These are phyloP conservation scores for Cryphonectria radicalis DNA, from an alignment of 2,329 filamentous ascomycete genomes.

Conservation along the genomic window DNA sequence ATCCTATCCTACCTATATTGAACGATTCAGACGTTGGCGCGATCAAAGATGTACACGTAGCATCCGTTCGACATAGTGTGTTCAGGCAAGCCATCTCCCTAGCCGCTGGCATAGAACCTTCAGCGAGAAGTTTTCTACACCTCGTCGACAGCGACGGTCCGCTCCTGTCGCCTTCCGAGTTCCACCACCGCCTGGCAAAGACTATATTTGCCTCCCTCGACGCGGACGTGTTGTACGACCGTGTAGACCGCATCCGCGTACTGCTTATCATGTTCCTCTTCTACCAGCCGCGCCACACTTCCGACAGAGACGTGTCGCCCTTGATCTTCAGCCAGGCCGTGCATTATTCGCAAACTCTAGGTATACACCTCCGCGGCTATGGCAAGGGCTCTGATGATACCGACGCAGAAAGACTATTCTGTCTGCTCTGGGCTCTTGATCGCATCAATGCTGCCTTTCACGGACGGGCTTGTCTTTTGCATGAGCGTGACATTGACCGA, in stretches of 20 bases:
- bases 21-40: slow-evolving; percentile 41
- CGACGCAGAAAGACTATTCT: slow-evolving; percentile 56
- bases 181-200: slow-evolving; percentile 52
- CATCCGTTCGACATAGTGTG: slow-evolving; percentile 42
- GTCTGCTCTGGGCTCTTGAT: slow-evolving; percentile 65
- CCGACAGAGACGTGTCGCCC: slow-evolving; percentile 59
- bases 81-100: slow-evolving; percentile 60
- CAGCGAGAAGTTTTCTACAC: slow-evolving; percentile 49
- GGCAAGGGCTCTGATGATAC: slow-evolving; percentile 39
- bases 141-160: slow-evolving; percentile 46
- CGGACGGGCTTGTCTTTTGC: slow-evolving; percentile 62
- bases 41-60: slow-evolving; percentile 32
- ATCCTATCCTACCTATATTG: slow-evolving; percentile 59
- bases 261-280: slow-evolving; percentile 62
- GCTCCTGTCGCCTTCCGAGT: slow-evolving; percentile 50
- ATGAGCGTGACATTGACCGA: slow-evolving; percentile 63
- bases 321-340: slow-evolving; percentile 58
- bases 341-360: slow-evolving; percentile 61
- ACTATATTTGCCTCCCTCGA: slow-evolving; percentile 56
- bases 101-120: slow-evolving; percentile 55
- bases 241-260: slow-evolving; percentile 59
- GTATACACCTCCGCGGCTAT: slow-evolving; percentile 54
- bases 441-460: slow-evolving; percentile 63
- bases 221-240: slow-evolving; percentile 56
- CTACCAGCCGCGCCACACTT: slow-evolving; percentile 57